Conservation (phyloP, 176 grass and related monocot genomes). For the Zizania latifolia region DNA sequence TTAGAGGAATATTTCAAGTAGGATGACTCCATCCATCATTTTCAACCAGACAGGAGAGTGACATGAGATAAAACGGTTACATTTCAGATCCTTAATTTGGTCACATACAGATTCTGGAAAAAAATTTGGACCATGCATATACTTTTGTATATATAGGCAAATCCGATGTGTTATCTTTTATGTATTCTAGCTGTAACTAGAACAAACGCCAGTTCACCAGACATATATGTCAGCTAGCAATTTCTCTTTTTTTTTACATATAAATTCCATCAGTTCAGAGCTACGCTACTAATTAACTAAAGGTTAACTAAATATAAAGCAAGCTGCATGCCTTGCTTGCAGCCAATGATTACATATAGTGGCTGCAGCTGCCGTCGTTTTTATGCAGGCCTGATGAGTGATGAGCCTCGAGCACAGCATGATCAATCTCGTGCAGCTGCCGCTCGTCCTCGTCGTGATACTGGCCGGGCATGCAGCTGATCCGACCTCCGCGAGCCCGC, state of each 20-base stretch:
- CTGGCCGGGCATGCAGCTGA: background rate
- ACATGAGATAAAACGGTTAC: too few relatives aligned
- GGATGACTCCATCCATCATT: too few relatives aligned
- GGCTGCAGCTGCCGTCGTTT: background rate
- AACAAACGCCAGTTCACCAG: too few relatives aligned
- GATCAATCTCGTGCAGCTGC: background rate
- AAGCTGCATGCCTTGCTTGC: background rate
- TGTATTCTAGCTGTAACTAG: background rate
- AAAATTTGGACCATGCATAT: background rate
- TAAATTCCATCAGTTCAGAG: background rate
- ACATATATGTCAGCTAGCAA: too few relatives aligned
- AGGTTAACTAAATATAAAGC: background rate
- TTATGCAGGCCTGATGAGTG: background rate
- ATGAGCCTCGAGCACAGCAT: background rate
- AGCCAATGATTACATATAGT: background rate
- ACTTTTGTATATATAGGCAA: background rate
- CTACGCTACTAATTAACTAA: background rate
- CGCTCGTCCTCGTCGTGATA: background rate
- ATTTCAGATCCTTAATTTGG: too few relatives aligned
- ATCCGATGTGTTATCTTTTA: background rate
- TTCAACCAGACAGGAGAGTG: too few relatives aligned
- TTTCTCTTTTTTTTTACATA: too few relatives aligned
- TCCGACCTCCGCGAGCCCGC: constrained; percentile 26
- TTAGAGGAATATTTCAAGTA: too few relatives aligned
- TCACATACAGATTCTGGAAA: background rate